phyloP scores from a whole-genome alignment of 495 filamentous ascomycete species.

The Rhypophila decipiens region DNA sequence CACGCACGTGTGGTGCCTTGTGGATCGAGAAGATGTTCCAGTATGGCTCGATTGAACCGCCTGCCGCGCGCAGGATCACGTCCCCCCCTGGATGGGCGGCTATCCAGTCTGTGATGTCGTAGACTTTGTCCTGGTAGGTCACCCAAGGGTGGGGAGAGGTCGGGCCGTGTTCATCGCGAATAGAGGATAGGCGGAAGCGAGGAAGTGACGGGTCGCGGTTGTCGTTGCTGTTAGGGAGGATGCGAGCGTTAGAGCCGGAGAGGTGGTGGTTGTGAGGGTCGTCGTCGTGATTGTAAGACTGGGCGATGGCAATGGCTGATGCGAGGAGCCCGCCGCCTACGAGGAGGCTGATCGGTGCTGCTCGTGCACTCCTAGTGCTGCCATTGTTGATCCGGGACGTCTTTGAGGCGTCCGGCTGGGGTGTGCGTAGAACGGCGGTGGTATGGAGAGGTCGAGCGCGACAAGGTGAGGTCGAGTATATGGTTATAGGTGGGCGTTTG shows the following conservation, averaged over 20 bases:
- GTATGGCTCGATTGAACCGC: constrained; percentile 52
- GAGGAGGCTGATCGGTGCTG: constrained; percentile 14
- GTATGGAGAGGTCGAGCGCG: not conserved
- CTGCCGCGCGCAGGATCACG: constrained; percentile 53
- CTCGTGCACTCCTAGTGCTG: constrained; percentile 7
- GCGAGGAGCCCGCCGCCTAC: constrained; percentile 20
- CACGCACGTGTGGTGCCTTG: constrained; percentile 48
- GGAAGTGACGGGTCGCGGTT: constrained; percentile 32
- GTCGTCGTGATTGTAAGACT: constrained; percentile 8
- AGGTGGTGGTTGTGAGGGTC: not conserved
- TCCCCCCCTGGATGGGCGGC: constrained; percentile 54
- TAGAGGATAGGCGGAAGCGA: constrained; percentile 40
- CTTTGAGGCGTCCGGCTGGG: not conserved
- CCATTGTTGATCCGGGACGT: not conserved
- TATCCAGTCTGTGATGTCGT: constrained; percentile 56
- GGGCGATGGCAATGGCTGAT: constrained; percentile 12
- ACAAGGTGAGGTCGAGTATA: not conserved
- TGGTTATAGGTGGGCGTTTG: constrained; percentile 1
- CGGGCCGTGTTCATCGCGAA: constrained; percentile 41
- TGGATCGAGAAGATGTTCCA: constrained; percentile 61
- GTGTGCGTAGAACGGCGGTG: constrained; percentile 7
- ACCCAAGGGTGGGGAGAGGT: constrained; percentile 46
- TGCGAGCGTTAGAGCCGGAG: not conserved
- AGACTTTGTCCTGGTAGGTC: constrained; percentile 45
- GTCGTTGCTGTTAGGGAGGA: constrained; percentile 9